phyloP scores from a whole-genome alignment of 78 protist genomes.

The Bodo saltans region DNA sequence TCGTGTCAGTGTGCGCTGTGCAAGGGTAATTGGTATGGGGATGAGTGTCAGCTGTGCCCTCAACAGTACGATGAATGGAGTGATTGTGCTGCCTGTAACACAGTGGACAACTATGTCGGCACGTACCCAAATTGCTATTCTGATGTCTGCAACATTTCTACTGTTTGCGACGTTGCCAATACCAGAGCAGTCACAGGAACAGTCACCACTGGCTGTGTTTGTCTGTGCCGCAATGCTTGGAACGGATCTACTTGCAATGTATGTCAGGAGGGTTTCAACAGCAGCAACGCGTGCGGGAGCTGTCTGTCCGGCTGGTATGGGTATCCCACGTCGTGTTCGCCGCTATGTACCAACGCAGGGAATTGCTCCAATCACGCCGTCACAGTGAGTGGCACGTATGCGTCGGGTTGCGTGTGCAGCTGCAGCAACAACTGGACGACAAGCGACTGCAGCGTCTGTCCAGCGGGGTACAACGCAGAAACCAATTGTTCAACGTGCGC shows the following conservation, averaged over 20 bases:
- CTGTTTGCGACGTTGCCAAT: background rate
- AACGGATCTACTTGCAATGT: background rate
- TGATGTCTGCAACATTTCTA: background rate
- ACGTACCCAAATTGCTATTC: background rate
- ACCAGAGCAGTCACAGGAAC: background rate
- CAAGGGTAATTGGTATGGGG: conserved; percentile 4
- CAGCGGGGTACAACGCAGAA: background rate
- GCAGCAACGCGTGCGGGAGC: background rate
- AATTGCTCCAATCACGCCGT: conserved; percentile 13
- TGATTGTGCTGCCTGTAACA: background rate
- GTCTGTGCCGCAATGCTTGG: background rate
- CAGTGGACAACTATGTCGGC: background rate
- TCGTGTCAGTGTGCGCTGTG: no score
- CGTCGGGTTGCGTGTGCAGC: background rate
- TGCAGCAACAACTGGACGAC: background rate
- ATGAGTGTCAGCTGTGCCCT: background rate
- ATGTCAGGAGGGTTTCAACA: background rate
- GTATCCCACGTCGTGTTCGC: background rate
- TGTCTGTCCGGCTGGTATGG: background rate
- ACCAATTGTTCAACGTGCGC: background rate
- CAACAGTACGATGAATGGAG: background rate
- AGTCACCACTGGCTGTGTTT: background rate
- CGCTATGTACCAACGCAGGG: background rate
- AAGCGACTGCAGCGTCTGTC: background rate
- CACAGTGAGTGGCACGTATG: background rate